Percentiles rank a stretch among this genome's conserved stretches.
These are phyloP conservation scores for Calophaca sinica DNA, from an alignment of 306 rosid species.

Conservation along the genomic window DNA sequence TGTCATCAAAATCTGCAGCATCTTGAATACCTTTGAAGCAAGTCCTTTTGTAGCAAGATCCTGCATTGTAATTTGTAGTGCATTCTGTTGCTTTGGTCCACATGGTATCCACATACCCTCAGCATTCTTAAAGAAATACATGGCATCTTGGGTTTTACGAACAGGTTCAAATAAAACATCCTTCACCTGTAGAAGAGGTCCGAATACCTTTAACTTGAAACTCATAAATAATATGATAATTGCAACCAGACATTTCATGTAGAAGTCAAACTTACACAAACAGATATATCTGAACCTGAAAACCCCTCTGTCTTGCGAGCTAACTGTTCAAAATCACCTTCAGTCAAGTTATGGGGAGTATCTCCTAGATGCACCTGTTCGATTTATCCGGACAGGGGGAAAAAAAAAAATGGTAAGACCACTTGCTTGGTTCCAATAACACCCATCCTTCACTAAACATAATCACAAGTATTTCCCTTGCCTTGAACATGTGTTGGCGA, in stretches of 20 bases:
- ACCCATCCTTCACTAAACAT: slow-evolving; percentile 23
- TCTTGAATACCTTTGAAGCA: slow-evolving; percentile 77
- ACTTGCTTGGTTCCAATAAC: slow-evolving; percentile 32
- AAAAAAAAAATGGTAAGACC: slow-evolving; percentile 33
- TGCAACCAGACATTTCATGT: slow-evolving; percentile 25
- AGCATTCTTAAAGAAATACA: slow-evolving; percentile 74
- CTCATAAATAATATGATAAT: slow-evolving; percentile 1
- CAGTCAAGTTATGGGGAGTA: slow-evolving; percentile 90
- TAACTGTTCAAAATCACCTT: slow-evolving; percentile 86
- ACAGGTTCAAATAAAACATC: slow-evolving; percentile 99
- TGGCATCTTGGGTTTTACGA: slow-evolving; percentile 99
- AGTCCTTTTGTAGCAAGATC: slow-evolving; percentile 85
- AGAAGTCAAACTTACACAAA: slow-evolving; percentile 81
- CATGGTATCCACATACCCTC: slow-evolving; percentile 89
- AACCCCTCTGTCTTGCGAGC: slow-evolving; percentile 87
- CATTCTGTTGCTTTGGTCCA: slow-evolving; percentile 85
- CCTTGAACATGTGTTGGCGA: slow-evolving; percentile 98
- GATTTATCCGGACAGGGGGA: slow-evolving; percentile 44
- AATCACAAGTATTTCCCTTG: slow-evolving; percentile 46
- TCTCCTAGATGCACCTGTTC: slow-evolving; percentile 98
- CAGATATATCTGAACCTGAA: slow-evolving; percentile 96
- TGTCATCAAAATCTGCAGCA: slow-evolving; percentile 35
- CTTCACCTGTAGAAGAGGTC: slow-evolving; percentile 70
- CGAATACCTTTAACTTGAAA: slow-evolving; percentile 24
- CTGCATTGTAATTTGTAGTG: slow-evolving; percentile 82